Percentiles rank a stretch among this genome's conserved stretches.
Conservation (phyloP, 305 asterid genomes). For the Stenogyne calaminthoides region DNA sequence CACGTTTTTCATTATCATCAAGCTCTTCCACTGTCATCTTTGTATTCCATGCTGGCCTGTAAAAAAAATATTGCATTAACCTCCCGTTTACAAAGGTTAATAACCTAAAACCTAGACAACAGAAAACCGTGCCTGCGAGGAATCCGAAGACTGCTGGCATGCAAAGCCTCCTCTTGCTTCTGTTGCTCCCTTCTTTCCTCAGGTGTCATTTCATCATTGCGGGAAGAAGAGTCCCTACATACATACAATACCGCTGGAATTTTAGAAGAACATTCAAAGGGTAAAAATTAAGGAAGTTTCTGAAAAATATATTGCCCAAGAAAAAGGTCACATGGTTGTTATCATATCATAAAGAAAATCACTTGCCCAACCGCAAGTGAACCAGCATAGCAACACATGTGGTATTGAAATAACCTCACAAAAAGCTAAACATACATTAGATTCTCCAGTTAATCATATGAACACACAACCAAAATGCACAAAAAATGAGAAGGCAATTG, state of each 20-base stretch:
- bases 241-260: not conserved
- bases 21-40: constrained; percentile 90
- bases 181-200: constrained; percentile 68
- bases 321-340: not conserved
- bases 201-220: constrained; percentile 55
- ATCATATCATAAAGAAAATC: constrained; percentile 7
- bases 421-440: not conserved
- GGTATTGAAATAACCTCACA: not conserved
- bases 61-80: constrained; percentile 28
- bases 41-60: constrained; percentile 92
- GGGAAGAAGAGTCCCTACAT: constrained; percentile 68
- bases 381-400: not conserved
- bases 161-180: constrained; percentile 86
- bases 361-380: not conserved
- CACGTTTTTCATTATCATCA: constrained; percentile 71
- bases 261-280: not conserved
- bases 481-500: not conserved
- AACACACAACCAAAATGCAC: constrained; percentile 19
- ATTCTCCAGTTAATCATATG: not conserved
- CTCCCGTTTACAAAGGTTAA: constrained; percentile 4
- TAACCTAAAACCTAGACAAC: constrained; percentile 1
- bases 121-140: constrained; percentile 73
- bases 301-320: not conserved
- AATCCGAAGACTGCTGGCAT: constrained; percentile 89
- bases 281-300: not conserved